Evolutionary conservation across 495 filamentous ascomycete species (phyloP).

Genomic region (Penicillium waksmanii): DNA sequence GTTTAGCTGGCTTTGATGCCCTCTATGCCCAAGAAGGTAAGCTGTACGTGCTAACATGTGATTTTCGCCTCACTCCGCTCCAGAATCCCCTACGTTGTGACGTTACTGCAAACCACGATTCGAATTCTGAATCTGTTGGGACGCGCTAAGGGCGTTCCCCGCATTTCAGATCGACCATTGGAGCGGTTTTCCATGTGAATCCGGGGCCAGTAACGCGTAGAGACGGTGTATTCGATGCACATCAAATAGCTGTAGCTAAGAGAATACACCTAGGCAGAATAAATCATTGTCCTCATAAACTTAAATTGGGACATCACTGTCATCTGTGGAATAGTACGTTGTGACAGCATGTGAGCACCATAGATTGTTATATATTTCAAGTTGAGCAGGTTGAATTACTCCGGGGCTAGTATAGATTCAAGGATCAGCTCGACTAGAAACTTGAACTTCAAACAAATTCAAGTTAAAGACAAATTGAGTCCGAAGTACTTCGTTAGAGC

Average conservation of each 20-base stretch:
- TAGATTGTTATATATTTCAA: background rate
- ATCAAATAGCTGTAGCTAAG: background rate
- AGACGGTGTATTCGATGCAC: background rate
- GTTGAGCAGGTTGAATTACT: too few relatives aligned
- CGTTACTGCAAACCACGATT: background rate
- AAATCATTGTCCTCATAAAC: background rate
- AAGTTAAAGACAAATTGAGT: too few relatives aligned
- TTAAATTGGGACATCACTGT: background rate
- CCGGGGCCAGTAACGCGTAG: background rate
- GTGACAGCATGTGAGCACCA: background rate
- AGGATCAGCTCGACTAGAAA: too few relatives aligned
- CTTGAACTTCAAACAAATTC: background rate
- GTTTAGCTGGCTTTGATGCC: slow-evolving; percentile 1
- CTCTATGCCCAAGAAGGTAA: slow-evolving; percentile 23
- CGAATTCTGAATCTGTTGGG: slow-evolving; percentile 15
- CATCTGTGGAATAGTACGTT: background rate
- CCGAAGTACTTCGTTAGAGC: background rate
- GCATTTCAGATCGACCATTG: slow-evolving; percentile 14
- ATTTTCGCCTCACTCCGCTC: slow-evolving; percentile 1
- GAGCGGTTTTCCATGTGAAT: slow-evolving; percentile 16
- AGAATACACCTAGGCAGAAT: background rate
- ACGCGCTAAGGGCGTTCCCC: slow-evolving; percentile 19
- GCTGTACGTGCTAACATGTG: slow-evolving; percentile 13
- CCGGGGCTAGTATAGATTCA: too few relatives aligned
- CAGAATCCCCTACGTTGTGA: slow-evolving; percentile 3